Conservation (phyloP, 148 eudicot species). For the Fagopyrum tataricum region DNA sequence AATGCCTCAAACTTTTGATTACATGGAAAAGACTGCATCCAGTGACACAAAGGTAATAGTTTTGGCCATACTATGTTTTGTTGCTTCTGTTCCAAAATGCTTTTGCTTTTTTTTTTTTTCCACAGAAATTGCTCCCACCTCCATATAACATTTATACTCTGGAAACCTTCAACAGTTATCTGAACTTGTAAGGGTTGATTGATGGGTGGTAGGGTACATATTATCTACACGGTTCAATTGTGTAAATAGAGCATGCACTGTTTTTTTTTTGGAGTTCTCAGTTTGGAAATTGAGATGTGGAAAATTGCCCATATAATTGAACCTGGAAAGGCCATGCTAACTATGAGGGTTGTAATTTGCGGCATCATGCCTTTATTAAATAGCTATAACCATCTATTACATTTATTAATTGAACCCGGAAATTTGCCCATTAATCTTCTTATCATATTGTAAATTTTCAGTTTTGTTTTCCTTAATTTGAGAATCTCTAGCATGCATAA, state of each 20-base stretch:
- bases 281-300: too few species aligned
- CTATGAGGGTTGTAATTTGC: too few species aligned
- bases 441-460: too few species aligned
- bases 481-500: too few species aligned
- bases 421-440: too few species aligned
- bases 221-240: background rate
- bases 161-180: background rate
- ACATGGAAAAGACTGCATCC: constrained; percentile 19
- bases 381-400: too few species aligned
- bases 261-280: background rate
- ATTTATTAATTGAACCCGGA: too few species aligned
- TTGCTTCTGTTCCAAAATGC: background rate
- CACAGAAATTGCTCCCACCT: background rate
- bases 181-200: background rate
- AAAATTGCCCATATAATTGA: too few species aligned
- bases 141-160: background rate
- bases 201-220: constrained; percentile 2
- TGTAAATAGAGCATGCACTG: background rate
- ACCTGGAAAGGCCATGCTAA: too few species aligned
- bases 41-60: constrained; percentile 24
- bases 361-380: too few species aligned
- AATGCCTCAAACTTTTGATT: constrained; percentile 24
- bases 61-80: constrained; percentile 12
- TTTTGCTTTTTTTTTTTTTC: constrained; percentile 3
- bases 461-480: too few species aligned